Base-by-base conservation (phyloP, 345 rosid genomes). In the Capsella bursapastoris region DNA sequence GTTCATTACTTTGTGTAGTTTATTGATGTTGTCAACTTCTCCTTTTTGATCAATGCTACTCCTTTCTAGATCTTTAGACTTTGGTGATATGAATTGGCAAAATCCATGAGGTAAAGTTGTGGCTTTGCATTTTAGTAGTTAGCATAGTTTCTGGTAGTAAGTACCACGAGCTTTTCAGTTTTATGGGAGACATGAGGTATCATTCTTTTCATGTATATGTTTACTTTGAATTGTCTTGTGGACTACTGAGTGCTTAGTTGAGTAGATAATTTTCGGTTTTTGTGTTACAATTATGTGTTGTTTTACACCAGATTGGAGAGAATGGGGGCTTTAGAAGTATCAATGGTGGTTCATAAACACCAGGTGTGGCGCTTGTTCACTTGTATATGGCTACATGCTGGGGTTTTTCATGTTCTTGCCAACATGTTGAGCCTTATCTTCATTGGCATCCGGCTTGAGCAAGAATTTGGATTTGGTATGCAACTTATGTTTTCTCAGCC, bases 351-450 rank as follows among this genome's bases (percentile, higher is more conserved):
- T 43, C 78, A 81, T 16, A 31, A 61, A 57, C 88, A 81, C 70
- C 91, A 96, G 63, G 84, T 81, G 35, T 96, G 99, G 99, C 90
- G 98, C 45, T 75, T 96, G 43, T 37, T 96, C 49, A 80, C 89
- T 61, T 96, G 97, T 79, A 83, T 96, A 74, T 92, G 99, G 99
- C 78, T 96, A 81, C 99, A 92, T n/a, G 98, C 91, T 0, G 99
- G 99, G 8, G 87, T 96, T 76, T 85, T 96, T 68, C 99, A 96
- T 72, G 49, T 96, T 16, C 89, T 92, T 70, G 89, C 97, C 61
- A 96, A 96, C 75, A 92, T 96, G 98, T 68, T 92, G 80, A 90
- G 99, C 70, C 90, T 96, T 71, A 40, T 88, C 75, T 89, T 90
- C 78, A 90, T 96, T 27, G 99, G 99, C 44, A 86, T 96, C 70